Conservation (phyloP, 179 eudicot species). For the Amaranthus tricolor region DNA sequence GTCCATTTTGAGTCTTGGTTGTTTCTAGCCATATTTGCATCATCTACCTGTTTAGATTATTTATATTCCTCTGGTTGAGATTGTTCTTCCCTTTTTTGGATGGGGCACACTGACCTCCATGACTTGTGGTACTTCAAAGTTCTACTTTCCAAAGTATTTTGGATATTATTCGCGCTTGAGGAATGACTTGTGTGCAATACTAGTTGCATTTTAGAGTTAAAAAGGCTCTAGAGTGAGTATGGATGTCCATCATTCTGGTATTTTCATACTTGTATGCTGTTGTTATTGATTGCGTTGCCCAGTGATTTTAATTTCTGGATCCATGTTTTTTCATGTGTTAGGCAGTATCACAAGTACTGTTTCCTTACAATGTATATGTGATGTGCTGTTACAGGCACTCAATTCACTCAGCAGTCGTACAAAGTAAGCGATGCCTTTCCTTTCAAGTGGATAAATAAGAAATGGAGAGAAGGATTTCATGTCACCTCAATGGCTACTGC, state of each 20-base stretch:
- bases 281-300: background rate
- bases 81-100: no score
- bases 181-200: background rate
- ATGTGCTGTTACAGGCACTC: slow-evolving; percentile 39
- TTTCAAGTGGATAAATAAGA: slow-evolving; percentile 71
- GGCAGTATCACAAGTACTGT: background rate
- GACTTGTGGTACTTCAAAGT: background rate
- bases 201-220: background rate
- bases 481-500: slow-evolving; percentile 67
- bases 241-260: background rate
- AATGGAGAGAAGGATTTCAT: slow-evolving; percentile 72
- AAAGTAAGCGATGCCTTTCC: slow-evolving; percentile 71
- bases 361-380: background rate
- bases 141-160: background rate
- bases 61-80: no score
- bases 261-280: background rate
- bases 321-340: background rate
- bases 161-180: background rate
- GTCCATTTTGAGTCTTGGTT: no score
- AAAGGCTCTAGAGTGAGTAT: background rate
- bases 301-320: background rate
- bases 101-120: background rate
- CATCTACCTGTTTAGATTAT: no score
- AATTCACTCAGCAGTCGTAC: slow-evolving; percentile 61
- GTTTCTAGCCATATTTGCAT: no score